Percentiles rank a stretch among this genome's conserved stretches.
These are phyloP conservation scores for Cercospora sp. DNA, from an alignment of 2,329 filamentous ascomycete genomes.

Conservation along the genomic window DNA sequence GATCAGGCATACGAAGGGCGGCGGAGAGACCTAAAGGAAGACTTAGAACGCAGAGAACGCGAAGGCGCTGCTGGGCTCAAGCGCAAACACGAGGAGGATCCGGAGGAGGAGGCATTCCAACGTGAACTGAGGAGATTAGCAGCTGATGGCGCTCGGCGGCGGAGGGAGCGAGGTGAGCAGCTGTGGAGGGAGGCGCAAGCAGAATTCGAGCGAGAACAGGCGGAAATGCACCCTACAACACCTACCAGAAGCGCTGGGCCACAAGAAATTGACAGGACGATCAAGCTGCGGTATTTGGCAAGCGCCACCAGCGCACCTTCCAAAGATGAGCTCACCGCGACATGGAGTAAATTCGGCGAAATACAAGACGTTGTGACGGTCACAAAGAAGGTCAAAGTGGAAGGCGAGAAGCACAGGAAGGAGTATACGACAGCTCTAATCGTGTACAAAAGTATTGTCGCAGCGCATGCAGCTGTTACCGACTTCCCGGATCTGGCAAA, in stretches of 20 bases:
- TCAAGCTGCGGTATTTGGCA: conserved; percentile 55
- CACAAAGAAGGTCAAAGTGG: conserved; percentile 52
- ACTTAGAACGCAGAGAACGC: conserved; percentile 76
- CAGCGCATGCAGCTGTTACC: conserved; percentile 58
- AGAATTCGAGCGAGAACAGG: conserved; percentile 46
- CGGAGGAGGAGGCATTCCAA: conserved; percentile 60
- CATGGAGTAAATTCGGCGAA: conserved; percentile 58
- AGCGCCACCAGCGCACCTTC: conserved; percentile 41
- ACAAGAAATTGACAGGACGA: conserved; percentile 57
- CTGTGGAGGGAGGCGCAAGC: conserved; percentile 56
- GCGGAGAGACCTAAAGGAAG: conserved; percentile 76
- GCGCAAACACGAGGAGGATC: conserved; percentile 47
- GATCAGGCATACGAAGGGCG: conserved; percentile 72
- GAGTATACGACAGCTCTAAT: conserved; percentile 54
- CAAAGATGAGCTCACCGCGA: conserved; percentile 47
- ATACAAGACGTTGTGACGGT: conserved; percentile 58
- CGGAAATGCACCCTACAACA: conserved; percentile 9
- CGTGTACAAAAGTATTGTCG: conserved; percentile 59
- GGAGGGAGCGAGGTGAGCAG: conserved; percentile 57
- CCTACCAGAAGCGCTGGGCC: conserved; percentile 34
- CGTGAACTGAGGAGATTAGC: conserved; percentile 50
- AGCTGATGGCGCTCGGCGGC: conserved; percentile 55
- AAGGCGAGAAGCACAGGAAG: conserved; percentile 35
- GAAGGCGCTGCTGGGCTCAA: conserved; percentile 41
- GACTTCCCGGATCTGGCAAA: conserved; percentile 42